Base-by-base conservation (phyloP, 108 stramenopile genomes). In the Discostella pseudostelligera region DNA sequence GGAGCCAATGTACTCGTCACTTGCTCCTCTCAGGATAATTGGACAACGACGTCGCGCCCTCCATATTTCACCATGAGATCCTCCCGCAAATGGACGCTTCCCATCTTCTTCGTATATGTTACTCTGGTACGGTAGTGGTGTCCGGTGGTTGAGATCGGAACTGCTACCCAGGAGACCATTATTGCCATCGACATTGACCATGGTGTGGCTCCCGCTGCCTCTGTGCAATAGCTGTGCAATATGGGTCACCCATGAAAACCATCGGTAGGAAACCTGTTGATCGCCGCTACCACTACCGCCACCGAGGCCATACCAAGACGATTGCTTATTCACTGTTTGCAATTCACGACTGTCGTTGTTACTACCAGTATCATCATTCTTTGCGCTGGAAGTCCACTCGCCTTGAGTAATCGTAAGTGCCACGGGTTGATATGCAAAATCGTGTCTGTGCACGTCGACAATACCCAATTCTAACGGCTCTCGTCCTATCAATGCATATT, bases 61-160 rank as follows among this genome's bases (percentile, higher is more conserved):
- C 90, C 90, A 91, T 19, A 91, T 84, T 74, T 92, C 87, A 0
- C 90, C 90, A 69, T 89, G 84, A 3, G 84, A 85, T 3, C 90
- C 90, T 26, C 90, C 90, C 35, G 90, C 90, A 70, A 92, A 92
- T 6, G 87, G 84, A 26, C 64, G 51, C 4, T 81, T 51, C 12
- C 70, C 80, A 21, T 67, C 76, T 25, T 75, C 65, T 56, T 84
- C 87, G 42, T 88, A 84, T 5, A 74, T 56, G 51, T 53, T 68
- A 10, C 67, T 59, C 9, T 50, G 62, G 49, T 76, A 76, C 2
- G 44, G n/a, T 13, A 60, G 36, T 54, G 51, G 39, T 45, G 13
- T 19, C 17, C 8, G 22, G 0, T 28, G 51, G 12, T 54, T 17
- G 0, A 10, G 37, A 40, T 69, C 19, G 45, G 4, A 8, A 10